Evolutionary conservation across 2,329 filamentous ascomycete genomes (phyloP).

Genomic region (Colletotrichum gloeosporioides): DNA sequence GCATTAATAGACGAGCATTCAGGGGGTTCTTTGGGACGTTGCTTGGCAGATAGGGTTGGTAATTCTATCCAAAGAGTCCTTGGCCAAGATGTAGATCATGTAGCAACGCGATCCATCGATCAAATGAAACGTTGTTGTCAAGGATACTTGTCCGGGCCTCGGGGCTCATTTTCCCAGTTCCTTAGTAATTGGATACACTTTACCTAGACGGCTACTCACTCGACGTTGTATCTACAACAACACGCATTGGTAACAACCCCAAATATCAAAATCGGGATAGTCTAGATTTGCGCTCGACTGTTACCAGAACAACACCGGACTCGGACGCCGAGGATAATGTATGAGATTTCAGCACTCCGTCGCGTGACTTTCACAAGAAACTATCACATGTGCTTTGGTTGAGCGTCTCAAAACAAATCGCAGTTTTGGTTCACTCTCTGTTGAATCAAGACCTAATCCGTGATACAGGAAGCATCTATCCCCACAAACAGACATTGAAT

Average conservation of each 20-base stretch:
- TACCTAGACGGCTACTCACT: neutral
- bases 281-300: neutral
- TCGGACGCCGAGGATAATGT: neutral
- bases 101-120: neutral
- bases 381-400: neutral
- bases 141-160: neutral
- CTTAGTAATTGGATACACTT: neutral
- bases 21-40: neutral
- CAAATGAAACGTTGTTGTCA: neutral
- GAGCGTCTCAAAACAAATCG: neutral
- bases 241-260: neutral
- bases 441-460: neutral
- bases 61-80: neutral
- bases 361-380: neutral
- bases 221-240: neutral
- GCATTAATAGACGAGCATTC: neutral
- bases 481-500: neutral
- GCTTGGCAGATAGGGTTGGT: neutral
- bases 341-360: neutral
- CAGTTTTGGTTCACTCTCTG: neutral
- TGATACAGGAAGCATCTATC: neutral
- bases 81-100: neutral
- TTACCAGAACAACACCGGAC: neutral
- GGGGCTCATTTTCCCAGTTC: neutral
- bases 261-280: neutral